These are phyloP conservation scores for Aspergillus clavatus DNA, from an alignment of 2,329 filamentous ascomycete species.

Conservation along the genomic window DNA sequence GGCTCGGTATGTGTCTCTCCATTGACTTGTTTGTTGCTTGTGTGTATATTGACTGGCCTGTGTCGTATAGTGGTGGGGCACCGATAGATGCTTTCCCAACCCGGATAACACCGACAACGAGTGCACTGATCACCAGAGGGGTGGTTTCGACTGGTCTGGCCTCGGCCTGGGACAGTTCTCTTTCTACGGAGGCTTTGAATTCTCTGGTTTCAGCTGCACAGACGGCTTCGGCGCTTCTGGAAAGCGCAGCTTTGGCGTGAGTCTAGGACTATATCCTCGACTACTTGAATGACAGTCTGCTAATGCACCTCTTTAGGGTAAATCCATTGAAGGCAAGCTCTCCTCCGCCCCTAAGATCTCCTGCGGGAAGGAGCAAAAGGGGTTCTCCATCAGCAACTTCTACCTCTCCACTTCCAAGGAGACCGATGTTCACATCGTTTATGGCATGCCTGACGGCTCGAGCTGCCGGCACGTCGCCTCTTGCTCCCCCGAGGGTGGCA, in stretches of 20 bases:
- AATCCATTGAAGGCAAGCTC: slow-evolving; percentile 58
- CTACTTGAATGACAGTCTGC: slow-evolving; percentile 1
- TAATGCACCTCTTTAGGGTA: slow-evolving; percentile 40
- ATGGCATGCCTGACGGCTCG: slow-evolving; percentile 76
- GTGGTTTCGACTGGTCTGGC: slow-evolving; percentile 67
- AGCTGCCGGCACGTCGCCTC: slow-evolving; percentile 71
- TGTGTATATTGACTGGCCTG: slow-evolving; percentile 1
- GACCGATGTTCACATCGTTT: slow-evolving; percentile 78
- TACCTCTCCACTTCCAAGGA: slow-evolving; percentile 70
- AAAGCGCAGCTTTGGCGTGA: slow-evolving; percentile 34
- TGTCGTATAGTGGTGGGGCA: slow-evolving; percentile 43
- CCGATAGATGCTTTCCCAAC: slow-evolving; percentile 55
- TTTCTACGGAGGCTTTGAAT: slow-evolving; percentile 67
- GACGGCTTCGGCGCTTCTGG: slow-evolving; percentile 45
- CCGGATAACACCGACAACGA: slow-evolving; percentile 71
- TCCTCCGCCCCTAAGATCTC: slow-evolving; percentile 55
- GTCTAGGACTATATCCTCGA: slow-evolving; percentile 26
- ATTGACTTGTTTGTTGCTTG: neutral
- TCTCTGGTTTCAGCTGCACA: slow-evolving; percentile 67
- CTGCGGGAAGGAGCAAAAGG: slow-evolving; percentile 48
- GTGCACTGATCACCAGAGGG: slow-evolving; percentile 65
- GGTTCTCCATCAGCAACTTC: slow-evolving; percentile 71
- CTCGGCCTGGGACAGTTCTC: slow-evolving; percentile 58
- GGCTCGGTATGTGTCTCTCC: slow-evolving; percentile 39
- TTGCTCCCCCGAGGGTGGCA: slow-evolving; percentile 64